phyloP scores from a whole-genome alignment of 805 yeast genomes.

The Metschnikowia aberdeeniae region DNA sequence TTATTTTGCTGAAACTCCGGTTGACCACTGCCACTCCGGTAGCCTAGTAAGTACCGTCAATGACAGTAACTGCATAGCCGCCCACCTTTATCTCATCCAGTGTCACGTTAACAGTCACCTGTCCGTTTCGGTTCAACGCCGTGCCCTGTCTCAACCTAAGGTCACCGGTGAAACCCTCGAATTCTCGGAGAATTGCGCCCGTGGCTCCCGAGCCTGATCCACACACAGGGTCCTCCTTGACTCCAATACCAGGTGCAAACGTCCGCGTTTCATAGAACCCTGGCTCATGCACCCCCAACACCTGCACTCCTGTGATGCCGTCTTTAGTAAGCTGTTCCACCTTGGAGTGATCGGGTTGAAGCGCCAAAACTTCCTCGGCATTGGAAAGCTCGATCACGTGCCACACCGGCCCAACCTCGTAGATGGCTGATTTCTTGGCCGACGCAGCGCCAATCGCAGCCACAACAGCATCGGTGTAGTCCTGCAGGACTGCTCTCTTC shows the following conservation, averaged over 20 bases:
- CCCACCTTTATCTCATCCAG: slow-evolving; percentile 28
- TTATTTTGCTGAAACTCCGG: too few relatives aligned
- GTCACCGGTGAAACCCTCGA: slow-evolving; percentile 4
- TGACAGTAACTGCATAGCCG: slow-evolving; percentile 36
- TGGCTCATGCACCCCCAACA: slow-evolving; percentile 31
- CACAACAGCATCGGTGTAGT: slow-evolving; percentile 6
- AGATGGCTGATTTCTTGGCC: slow-evolving; percentile 22
- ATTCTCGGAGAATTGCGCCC: slow-evolving; percentile 21
- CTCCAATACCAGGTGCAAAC: slow-evolving; percentile 34
- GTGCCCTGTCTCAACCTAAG: slow-evolving; percentile 19
- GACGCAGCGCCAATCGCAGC: slow-evolving; percentile 8
- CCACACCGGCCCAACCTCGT: slow-evolving; percentile 49
- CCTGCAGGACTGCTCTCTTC: slow-evolving; percentile 9
- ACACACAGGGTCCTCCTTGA: slow-evolving; percentile 52
- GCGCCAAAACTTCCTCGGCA: slow-evolving; percentile 28
- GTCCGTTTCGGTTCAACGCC: slow-evolving; percentile 37
- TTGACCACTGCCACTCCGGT: too few relatives aligned
- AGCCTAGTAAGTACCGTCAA: slow-evolving; percentile 26
- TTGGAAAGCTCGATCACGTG: slow-evolving; percentile 29
- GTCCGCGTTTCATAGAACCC: slow-evolving; percentile 37
- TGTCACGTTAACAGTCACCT: slow-evolving; percentile 18
- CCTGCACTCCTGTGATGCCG: slow-evolving; percentile 28
- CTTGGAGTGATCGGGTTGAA: slow-evolving; percentile 27
- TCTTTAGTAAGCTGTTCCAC: slow-evolving; percentile 10
- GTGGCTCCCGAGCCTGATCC: slow-evolving; percentile 44